Base-by-base conservation (phyloP, 495 filamentous ascomycete genomes). In the Diplogelasinospora grovesii region DNA sequence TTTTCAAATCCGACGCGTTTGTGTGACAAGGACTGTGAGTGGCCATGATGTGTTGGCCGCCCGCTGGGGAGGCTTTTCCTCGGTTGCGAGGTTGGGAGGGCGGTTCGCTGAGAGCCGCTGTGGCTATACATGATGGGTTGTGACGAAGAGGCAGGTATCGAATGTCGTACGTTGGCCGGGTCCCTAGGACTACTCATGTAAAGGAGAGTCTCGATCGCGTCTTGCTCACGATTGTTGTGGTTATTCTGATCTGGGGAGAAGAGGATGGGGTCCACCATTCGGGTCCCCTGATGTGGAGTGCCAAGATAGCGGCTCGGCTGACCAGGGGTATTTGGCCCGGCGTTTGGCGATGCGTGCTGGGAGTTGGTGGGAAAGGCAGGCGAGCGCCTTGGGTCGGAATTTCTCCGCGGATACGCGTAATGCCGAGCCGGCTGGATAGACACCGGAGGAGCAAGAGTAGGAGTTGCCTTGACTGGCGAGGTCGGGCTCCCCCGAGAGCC, bases 151-250 rank as follows among this genome's bases (percentile, higher is more conserved):
- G 24, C 22, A 8, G 65, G 65, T 48, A 74, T 74, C 5, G 63
- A 42, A 27, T 71, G 71, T 36, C 70, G 71, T 32, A 77, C 59
- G 49, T 73, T 67, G 43, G 73, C 74, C 3, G 85, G 83, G 53
- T 88, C 85, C 9, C 78, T 82, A 0, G 87, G 87, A 48, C 85
- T 89, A 42, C 83, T 85, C 84, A 94, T 88, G 62, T 87, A 89
- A 15, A 93, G 67, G 18, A 93, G 64, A 0, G 83, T 85, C 52
- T 94, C 87, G 16, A 93, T 80, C n/a, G 86, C 87, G 49, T 92
- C 87, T 50, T 88, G 78, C 52, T 94, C 87, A 52, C 83, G 81
- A 2, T 65, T 59, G 18, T 69, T 70, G 52, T 82, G 81, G 2
- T 65, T 59, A 15, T 69, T 70, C 26, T 65, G 65, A 39, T 70